phyloP scores from a whole-genome alignment of 2,329 filamentous ascomycete species.

The Sclerotinia glacialis region DNA sequence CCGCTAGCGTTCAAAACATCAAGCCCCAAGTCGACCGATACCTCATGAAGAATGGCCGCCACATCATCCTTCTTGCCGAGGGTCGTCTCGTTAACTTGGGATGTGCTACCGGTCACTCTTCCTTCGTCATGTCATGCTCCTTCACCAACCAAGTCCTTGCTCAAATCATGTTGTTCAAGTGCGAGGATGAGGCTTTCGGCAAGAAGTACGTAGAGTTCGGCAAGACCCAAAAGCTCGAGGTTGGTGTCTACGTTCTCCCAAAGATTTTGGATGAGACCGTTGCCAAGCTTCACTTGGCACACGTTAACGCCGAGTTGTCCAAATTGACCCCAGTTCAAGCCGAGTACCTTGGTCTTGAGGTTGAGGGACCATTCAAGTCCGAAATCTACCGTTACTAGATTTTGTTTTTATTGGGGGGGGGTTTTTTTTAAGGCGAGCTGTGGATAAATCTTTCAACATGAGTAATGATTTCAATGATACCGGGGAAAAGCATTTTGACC shows the following conservation, averaged over 20 bases:
- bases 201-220: conserved; percentile 96
- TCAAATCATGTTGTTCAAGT: conserved; percentile 98
- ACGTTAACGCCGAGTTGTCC: conserved; percentile 93
- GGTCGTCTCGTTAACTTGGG: conserved; percentile 99
- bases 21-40: conserved; percentile 99
- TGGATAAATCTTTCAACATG: conserved; percentile 40
- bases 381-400: conserved; percentile 60
- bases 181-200: conserved; percentile 78
- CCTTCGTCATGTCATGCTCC: conserved; percentile 99
- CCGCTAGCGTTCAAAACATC: conserved; percentile 92
- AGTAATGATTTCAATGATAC: conserved; percentile 57
- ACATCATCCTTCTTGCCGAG: conserved; percentile 98
- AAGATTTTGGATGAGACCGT: conserved; percentile 99
- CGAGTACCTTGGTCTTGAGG: conserved; percentile 85
- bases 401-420: conserved; percentile 25
- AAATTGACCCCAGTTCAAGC: conserved; percentile 82
- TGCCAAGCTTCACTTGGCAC: conserved; percentile 84
- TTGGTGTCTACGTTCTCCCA: conserved; percentile 94
- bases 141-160: conserved; percentile 99
- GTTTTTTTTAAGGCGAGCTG: conserved; percentile 30
- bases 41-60: conserved; percentile 86
- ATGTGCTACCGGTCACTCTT: conserved; percentile 98
- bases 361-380: conserved; percentile 92
- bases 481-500: conserved; percentile 55
- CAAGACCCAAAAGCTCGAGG: conserved; percentile 82